Percentiles rank a stretch among this genome's conserved stretches.
Conservation (phyloP, 1,139 yeast genomes). For the Pichia sp. region DNA sequence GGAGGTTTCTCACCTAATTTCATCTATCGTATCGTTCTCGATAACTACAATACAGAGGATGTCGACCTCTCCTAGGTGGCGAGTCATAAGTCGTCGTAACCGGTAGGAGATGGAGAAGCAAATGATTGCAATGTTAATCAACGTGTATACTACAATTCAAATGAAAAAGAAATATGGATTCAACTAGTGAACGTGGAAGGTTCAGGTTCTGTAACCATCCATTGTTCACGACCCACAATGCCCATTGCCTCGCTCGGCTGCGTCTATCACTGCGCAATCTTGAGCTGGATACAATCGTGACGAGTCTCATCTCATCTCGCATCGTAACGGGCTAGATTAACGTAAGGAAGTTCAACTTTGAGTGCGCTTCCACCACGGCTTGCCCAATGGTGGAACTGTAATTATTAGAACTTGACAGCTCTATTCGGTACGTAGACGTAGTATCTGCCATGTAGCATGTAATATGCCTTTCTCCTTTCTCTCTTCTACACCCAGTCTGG, state of each 20-base stretch:
- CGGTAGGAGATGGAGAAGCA: no score
- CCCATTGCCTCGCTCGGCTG: conserved; percentile 71
- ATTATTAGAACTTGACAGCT: conserved; percentile 56
- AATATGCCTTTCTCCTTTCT: no score
- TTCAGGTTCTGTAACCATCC: no score
- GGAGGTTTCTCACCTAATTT: conserved; percentile 98
- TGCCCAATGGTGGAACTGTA: conserved; percentile 59
- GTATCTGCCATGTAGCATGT: no score
- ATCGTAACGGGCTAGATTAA: conserved; percentile 49
- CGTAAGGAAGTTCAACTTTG: conserved; percentile 48
- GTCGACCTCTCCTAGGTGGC: conserved; percentile 41
- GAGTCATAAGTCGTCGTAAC: no score
- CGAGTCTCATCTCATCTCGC: neutral
- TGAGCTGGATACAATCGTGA: conserved; percentile 43
- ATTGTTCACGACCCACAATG: no score
- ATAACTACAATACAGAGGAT: conserved; percentile 85
- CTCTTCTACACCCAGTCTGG: no score
- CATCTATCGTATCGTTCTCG: conserved; percentile 90
- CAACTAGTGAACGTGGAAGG: no score
- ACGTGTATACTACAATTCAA: no score
- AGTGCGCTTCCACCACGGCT: conserved; percentile 66
- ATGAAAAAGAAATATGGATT: no score
- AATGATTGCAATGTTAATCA: no score
- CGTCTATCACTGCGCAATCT: conserved; percentile 31
- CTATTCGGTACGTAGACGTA: no score